These are phyloP conservation scores for Chytridiales sp. DNA, from an alignment of 371 early-diverging fungal genomes.

Conservation along the genomic window DNA sequence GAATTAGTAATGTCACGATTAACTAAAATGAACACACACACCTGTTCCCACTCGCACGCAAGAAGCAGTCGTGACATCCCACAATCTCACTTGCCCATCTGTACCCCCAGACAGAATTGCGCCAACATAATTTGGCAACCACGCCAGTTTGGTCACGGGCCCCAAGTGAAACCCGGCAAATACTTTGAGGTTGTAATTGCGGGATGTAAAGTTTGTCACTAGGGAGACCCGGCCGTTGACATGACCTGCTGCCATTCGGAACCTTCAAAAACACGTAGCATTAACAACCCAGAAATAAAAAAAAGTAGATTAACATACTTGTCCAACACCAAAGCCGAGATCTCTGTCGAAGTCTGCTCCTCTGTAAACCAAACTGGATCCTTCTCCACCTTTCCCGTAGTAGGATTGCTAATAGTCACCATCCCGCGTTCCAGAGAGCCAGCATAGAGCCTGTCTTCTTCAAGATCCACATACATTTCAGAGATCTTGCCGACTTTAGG, in stretches of 20 bases:
- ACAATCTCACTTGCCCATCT: slow-evolving; percentile 36
- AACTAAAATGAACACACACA: background rate
- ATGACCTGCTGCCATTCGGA: slow-evolving; percentile 31
- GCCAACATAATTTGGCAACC: slow-evolving; percentile 18
- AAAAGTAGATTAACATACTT: slow-evolving; percentile 16
- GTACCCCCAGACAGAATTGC: slow-evolving; percentile 29
- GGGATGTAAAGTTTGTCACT: slow-evolving; percentile 24
- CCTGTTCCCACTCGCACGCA: slow-evolving; percentile 17
- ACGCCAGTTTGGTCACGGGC: slow-evolving; percentile 31
- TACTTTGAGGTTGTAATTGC: background rate
- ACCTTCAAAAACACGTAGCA: slow-evolving; percentile 9
- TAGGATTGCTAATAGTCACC: slow-evolving; percentile 34
- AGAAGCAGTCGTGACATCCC: slow-evolving; percentile 24
- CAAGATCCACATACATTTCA: slow-evolving; percentile 27
- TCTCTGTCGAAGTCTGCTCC: slow-evolving; percentile 17
- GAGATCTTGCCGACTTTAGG: slow-evolving; percentile 38
- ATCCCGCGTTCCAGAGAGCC: slow-evolving; percentile 37
- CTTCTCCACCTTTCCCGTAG: slow-evolving; percentile 39
- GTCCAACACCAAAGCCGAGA: slow-evolving; percentile 34
- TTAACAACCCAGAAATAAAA: background rate
- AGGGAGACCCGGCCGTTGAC: slow-evolving; percentile 32
- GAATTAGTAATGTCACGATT: background rate
- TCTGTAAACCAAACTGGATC: slow-evolving; percentile 20
- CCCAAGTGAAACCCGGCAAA: slow-evolving; percentile 30
- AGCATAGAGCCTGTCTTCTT: slow-evolving; percentile 31